Evolutionary conservation across 2,329 filamentous ascomycete species (phyloP).

Genomic region (Gnomoniopsis sp.): DNA sequence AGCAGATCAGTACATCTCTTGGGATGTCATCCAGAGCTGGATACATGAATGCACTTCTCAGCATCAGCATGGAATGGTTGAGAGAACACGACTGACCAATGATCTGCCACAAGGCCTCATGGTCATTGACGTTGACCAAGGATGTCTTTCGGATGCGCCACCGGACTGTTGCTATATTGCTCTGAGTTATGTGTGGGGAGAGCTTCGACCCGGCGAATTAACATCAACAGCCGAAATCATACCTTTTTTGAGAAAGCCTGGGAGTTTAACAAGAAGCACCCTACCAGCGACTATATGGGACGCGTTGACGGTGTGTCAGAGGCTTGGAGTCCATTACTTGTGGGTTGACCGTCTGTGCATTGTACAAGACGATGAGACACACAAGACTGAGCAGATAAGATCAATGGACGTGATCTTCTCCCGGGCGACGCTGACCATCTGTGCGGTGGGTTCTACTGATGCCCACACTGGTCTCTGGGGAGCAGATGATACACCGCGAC

Average conservation of each 20-base stretch:
- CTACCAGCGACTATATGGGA: neutral
- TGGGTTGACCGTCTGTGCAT: neutral
- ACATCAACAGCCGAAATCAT: neutral
- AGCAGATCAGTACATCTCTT: neutral
- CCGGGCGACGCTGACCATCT: neutral
- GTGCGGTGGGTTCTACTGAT: neutral
- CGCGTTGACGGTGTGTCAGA: neutral
- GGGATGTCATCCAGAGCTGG: neutral
- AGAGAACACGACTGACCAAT: neutral
- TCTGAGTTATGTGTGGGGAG: neutral
- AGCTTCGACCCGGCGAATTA: neutral
- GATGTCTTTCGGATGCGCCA: neutral
- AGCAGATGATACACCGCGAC: neutral
- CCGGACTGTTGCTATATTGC: neutral
- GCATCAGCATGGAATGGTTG: neutral
- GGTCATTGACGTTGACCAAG: neutral
- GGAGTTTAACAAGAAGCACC: neutral
- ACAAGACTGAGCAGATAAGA: neutral
- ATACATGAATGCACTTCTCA: neutral
- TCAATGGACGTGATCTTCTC: neutral
- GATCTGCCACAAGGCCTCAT: neutral
- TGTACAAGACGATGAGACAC: neutral
- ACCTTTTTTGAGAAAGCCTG: neutral
- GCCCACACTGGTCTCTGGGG: neutral
- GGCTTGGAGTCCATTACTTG: neutral